phyloP scores from a whole-genome alignment of 768 basidiomycete genomes.

The Mycena rebaudengoi region DNA sequence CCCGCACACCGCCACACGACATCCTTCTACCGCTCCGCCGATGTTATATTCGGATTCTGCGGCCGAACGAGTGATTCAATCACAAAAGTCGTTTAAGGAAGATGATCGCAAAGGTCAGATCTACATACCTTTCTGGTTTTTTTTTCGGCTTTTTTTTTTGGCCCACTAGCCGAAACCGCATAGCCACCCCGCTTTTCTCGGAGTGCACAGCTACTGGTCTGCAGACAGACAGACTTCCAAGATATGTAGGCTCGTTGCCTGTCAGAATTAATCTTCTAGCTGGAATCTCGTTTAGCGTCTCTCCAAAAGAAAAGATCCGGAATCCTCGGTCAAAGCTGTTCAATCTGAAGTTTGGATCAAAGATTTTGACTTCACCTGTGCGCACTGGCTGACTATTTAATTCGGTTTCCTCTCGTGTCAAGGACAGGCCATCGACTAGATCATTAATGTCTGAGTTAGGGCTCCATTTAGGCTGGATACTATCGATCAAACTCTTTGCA shows the following conservation, averaged over 20 bases:
- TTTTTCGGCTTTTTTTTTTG: too few relatives aligned
- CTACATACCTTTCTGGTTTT: too few relatives aligned
- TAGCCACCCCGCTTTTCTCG: too few relatives aligned
- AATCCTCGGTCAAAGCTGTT: background rate
- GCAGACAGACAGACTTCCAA: too few relatives aligned
- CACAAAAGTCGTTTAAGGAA: too few relatives aligned
- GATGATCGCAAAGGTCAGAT: too few relatives aligned
- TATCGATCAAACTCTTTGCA: conserved; percentile 1
- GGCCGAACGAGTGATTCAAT: too few relatives aligned
- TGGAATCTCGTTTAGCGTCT: background rate
- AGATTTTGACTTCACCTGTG: background rate
- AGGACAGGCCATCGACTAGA: background rate
- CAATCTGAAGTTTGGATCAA: conserved; percentile 4
- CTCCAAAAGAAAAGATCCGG: conserved; percentile 10
- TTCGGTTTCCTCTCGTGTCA: background rate
- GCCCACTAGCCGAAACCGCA: too few relatives aligned
- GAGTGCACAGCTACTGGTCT: too few relatives aligned
- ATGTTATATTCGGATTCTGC: too few relatives aligned
- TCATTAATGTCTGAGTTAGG: background rate
- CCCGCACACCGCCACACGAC: too few relatives aligned
- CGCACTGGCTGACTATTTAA: background rate
- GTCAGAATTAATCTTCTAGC: background rate
- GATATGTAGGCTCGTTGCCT: background rate
- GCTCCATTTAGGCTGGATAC: conserved; percentile 7
- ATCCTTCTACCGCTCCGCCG: too few relatives aligned